Conservation (phyloP, 768 basidiomycete genomes). For the Mycena amicta region DNA sequence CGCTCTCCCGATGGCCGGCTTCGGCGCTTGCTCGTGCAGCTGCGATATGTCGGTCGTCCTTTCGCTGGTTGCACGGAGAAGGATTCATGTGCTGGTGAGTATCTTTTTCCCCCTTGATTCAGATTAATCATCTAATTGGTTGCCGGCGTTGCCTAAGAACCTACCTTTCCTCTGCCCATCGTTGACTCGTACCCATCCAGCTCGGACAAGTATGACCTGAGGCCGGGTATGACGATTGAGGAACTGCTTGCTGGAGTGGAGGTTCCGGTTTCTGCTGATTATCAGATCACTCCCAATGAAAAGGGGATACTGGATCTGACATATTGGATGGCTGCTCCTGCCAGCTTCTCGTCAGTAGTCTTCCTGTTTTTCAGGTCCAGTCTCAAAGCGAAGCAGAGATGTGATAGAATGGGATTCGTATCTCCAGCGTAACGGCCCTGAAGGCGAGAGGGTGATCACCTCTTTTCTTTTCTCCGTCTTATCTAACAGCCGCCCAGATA, state of each 20-base stretch:
- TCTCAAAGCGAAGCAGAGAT: not conserved
- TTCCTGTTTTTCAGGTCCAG: too few relatives aligned
- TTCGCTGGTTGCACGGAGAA: too few relatives aligned
- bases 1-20: not conserved
- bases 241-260: not conserved
- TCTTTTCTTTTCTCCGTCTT: too few relatives aligned
- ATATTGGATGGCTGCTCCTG: not conserved
- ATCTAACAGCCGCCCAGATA: too few relatives aligned
- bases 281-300: not conserved
- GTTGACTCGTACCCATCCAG: too few relatives aligned
- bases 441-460: too few relatives aligned
- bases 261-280: not conserved
- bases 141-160: too few relatives aligned
- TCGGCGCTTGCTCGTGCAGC: not conserved
- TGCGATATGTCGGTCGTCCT: not conserved
- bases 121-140: too few relatives aligned
- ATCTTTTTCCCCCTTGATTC: not conserved
- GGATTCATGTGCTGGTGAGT: too few relatives aligned
- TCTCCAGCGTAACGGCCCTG: not conserved
- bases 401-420: not conserved
- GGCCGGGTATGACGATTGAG: not conserved
- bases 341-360: not conserved
- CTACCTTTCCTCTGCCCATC: too few relatives aligned
- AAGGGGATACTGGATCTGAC: not conserved
- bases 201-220: not conserved